Percentiles rank a stretch among this genome's conserved stretches.
These are phyloP conservation scores for Colletotrichum sp. DNA, from an alignment of 2,329 filamentous ascomycete genomes.

Conservation along the genomic window DNA sequence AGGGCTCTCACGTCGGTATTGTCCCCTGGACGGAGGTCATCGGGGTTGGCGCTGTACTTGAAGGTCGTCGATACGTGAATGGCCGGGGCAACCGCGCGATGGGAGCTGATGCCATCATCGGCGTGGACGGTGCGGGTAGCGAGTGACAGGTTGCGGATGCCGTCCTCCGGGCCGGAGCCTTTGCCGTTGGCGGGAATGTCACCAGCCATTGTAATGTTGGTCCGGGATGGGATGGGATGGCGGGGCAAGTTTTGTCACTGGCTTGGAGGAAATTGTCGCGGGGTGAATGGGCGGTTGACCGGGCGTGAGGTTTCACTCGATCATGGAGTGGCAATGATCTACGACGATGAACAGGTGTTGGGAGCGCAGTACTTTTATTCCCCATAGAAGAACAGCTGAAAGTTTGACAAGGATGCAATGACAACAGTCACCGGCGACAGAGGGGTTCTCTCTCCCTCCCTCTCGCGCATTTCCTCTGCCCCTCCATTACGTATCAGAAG, in stretches of 20 bases:
- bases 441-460: background rate
- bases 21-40: slow-evolving; percentile 58
- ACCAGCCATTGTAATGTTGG: background rate
- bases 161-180: slow-evolving; percentile 2
- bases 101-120: slow-evolving; percentile 76
- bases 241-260: background rate
- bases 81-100: slow-evolving; percentile 83
- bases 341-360: background rate
- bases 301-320: background rate
- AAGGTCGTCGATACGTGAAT: slow-evolving; percentile 93
- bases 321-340: background rate
- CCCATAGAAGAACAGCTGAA: background rate
- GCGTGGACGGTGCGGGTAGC: slow-evolving; percentile 81
- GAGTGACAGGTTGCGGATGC: slow-evolving; percentile 51
- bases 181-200: background rate
- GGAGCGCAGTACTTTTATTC: background rate
- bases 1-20: slow-evolving; percentile 59
- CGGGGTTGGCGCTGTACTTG: slow-evolving; percentile 76
- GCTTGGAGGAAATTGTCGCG: background rate
- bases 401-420: background rate
- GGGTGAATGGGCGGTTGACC: background rate
- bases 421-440: background rate
- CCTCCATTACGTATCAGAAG: slow-evolving; percentile 9
- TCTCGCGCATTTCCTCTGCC: background rate
- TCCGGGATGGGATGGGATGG: background rate